phyloP scores from a whole-genome alignment of 2,329 filamentous ascomycete species.

The Paraphaeosphaeria sporulosa region DNA sequence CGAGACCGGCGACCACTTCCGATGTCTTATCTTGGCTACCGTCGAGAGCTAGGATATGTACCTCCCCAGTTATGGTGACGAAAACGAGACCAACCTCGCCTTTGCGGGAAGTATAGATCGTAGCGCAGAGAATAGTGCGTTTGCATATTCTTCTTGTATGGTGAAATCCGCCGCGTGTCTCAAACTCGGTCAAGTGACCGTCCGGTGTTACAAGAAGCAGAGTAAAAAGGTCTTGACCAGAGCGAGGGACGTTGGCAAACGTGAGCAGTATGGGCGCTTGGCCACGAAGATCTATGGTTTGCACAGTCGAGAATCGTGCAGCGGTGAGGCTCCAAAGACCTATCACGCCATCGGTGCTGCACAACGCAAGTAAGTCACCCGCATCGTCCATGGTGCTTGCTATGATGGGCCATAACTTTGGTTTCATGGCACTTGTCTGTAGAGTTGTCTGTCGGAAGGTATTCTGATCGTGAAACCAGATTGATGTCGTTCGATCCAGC shows the following conservation, averaged over 20 bases:
- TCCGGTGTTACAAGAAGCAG: conserved; percentile 70
- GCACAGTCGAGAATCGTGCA: conserved; percentile 63
- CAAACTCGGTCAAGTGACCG: conserved; percentile 68
- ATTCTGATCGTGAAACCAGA: conserved; percentile 60
- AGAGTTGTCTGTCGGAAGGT: conserved; percentile 40
- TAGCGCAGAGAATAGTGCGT: conserved; percentile 36
- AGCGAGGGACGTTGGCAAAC: conserved; percentile 42
- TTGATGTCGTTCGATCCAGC: conserved; percentile 71
- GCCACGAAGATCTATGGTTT: conserved; percentile 61
- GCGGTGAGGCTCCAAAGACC: conserved; percentile 69
- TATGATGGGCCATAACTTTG: conserved; percentile 57
- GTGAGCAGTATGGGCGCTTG: conserved; percentile 72
- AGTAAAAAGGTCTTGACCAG: conserved; percentile 43
- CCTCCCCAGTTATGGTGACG: conserved; percentile 43
- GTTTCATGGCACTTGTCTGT: conserved; percentile 43
- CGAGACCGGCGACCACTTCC: conserved; percentile 44
- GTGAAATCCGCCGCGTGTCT: conserved; percentile 53
- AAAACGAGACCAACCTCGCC: conserved; percentile 40
- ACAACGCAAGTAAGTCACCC: conserved; percentile 71
- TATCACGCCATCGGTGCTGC: conserved; percentile 66
- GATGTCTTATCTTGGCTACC: conserved; percentile 35
- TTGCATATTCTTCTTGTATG: conserved; percentile 39
- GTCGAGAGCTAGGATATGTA: conserved; percentile 41
- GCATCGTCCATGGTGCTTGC: conserved; percentile 70
- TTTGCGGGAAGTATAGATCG: conserved; percentile 37